Conservation (phyloP, 2,329 filamentous ascomycete species). For the Nothophoma quercina region DNA sequence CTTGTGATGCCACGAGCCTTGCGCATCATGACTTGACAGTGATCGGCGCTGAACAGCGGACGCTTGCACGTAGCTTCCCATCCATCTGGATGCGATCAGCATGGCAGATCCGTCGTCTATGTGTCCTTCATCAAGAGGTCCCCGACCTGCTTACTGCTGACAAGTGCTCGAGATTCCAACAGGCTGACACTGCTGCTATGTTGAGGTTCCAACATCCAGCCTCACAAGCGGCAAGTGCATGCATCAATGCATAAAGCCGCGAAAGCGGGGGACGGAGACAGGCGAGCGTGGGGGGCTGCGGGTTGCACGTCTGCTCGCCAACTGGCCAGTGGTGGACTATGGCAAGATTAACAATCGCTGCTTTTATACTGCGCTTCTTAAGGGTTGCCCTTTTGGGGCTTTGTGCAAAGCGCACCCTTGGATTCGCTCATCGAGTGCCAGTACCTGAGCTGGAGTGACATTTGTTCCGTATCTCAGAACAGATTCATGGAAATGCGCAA, state of each 20-base stretch:
- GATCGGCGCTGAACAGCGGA: conserved; percentile 8
- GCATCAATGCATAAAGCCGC: conserved; percentile 14
- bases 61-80: conserved; percentile 4
- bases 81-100: conserved; percentile 10
- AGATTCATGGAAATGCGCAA: neutral
- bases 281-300: conserved; percentile 18
- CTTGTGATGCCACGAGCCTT: neutral
- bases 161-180: neutral
- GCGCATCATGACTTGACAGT: neutral
- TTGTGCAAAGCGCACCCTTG: neutral
- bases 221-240: conserved; percentile 14
- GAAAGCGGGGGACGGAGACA: conserved; percentile 17
- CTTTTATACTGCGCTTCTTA: conserved; percentile 2
- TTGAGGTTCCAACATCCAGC: conserved; percentile 1
- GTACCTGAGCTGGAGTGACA: neutral
- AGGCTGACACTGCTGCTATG: conserved; percentile 1
- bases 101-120: conserved; percentile 3
- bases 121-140: neutral
- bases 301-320: conserved; percentile 11
- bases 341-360: conserved; percentile 6
- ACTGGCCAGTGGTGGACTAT: neutral
- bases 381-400: too few species aligned
- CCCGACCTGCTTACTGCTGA: neutral
- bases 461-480: neutral
- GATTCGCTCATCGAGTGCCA: neutral